These are phyloP conservation scores for Pharnaceum exiguum DNA, from an alignment of 148 eudicot genomes.

Conservation along the genomic window DNA sequence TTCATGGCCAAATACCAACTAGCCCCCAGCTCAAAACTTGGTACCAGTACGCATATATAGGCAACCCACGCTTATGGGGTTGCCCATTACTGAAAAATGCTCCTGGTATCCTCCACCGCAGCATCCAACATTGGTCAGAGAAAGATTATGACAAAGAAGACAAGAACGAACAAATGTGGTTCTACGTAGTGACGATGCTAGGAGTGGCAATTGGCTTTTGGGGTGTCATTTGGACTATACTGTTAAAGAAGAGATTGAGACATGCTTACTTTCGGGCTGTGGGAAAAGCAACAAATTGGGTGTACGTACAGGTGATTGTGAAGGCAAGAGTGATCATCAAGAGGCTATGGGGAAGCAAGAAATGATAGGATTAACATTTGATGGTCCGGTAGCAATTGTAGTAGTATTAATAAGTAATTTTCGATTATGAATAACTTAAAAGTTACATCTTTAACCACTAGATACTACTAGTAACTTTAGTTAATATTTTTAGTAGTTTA, in stretches of 20 bases:
- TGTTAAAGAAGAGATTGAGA: conserved; percentile 14
- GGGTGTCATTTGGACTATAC: conserved; percentile 19
- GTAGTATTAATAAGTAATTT: too few species aligned
- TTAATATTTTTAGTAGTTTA: too few species aligned
- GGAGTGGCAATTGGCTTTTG: conserved; percentile 29
- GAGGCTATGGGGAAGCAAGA: too few species aligned
- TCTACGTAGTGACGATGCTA: conserved; percentile 14
- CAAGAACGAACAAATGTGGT: conserved; percentile 19
- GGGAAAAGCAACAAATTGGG: conserved; percentile 4
- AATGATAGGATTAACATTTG: too few species aligned
- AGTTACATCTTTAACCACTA: too few species aligned
- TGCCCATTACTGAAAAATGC: conserved; percentile 18
- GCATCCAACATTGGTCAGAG: neutral
- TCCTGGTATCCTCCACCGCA: neutral
- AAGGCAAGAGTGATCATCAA: too few species aligned
- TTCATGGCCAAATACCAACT: conserved; percentile 21
- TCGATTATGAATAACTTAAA: too few species aligned
- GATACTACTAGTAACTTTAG: too few species aligned
- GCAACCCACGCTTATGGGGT: conserved; percentile 22
- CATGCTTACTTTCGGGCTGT: conserved; percentile 10
- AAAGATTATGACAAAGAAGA: conserved; percentile 7
- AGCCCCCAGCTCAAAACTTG: conserved; percentile 16
- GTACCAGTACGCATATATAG: conserved; percentile 6
- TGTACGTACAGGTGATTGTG: too few species aligned
- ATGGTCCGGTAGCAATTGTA: too few species aligned